Conservation (phyloP, 345 rosid genomes). For the Gossypium raimondii region DNA sequence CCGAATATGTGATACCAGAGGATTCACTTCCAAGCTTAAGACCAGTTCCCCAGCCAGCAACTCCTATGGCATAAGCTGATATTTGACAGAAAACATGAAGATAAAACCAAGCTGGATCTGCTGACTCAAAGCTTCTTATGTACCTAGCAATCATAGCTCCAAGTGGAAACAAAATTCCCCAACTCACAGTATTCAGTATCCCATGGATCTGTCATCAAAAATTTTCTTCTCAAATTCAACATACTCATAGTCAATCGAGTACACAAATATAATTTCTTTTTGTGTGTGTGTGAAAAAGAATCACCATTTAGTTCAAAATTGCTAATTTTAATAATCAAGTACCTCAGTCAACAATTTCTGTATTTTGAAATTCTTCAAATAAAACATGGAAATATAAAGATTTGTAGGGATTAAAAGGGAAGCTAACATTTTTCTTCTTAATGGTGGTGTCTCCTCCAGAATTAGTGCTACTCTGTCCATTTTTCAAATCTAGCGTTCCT, state of each 20-base stretch:
- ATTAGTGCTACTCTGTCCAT: slow-evolving; percentile 10
- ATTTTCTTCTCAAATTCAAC: background rate
- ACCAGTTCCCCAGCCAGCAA: slow-evolving; percentile 92
- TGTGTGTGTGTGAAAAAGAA: no score
- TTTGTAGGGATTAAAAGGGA: background rate
- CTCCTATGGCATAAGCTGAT: slow-evolving; percentile 71
- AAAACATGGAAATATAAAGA: background rate
- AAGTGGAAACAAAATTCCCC: slow-evolving; percentile 77
- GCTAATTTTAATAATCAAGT: background rate
- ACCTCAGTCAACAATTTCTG: background rate
- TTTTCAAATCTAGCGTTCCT: slow-evolving; percentile 35
- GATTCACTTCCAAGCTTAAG: slow-evolving; percentile 79
- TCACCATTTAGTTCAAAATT: background rate
- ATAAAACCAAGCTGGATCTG: slow-evolving; percentile 91
- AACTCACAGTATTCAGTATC: slow-evolving; percentile 73
- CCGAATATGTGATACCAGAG: slow-evolving; percentile 25
- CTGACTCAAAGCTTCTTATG: slow-evolving; percentile 54
- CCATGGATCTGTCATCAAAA: slow-evolving; percentile 63
- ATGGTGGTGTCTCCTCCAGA: slow-evolving; percentile 30
- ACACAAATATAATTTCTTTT: background rate
- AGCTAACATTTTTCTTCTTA: slow-evolving; percentile 58
- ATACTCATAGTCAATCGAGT: background rate
- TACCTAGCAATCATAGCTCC: slow-evolving; percentile 75
- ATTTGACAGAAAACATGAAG: slow-evolving; percentile 65
- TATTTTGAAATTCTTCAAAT: background rate